phyloP scores from a whole-genome alignment of 192 early-diverging fungal genomes.

The Coemansia sp. region DNA sequence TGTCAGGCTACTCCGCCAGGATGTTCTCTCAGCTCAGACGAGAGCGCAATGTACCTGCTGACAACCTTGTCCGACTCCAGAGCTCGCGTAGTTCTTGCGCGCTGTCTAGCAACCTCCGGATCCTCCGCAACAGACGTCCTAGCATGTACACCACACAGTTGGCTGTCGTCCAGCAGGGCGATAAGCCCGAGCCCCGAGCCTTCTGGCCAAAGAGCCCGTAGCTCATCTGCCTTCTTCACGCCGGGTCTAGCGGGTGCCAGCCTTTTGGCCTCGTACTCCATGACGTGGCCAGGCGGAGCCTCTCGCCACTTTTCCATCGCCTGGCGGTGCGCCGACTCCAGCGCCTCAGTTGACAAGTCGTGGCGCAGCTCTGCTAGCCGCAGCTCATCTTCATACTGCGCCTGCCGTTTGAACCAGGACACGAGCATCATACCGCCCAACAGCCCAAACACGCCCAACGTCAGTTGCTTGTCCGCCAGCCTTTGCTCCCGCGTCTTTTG shows the following conservation, averaged over 20 bases:
- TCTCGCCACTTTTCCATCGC: slow-evolving; percentile 40
- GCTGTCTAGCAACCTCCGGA: slow-evolving; percentile 4
- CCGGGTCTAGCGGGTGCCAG: slow-evolving; percentile 12
- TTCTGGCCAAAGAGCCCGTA: slow-evolving; percentile 34
- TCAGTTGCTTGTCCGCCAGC: slow-evolving; percentile 8
- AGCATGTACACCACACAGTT: slow-evolving; percentile 37
- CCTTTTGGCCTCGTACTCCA: slow-evolving; percentile 34
- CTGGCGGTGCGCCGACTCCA: slow-evolving; percentile 27
- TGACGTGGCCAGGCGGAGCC: slow-evolving; percentile 29
- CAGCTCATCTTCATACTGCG: slow-evolving; percentile 18
- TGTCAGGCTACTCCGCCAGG: neutral
- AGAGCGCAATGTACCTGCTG: slow-evolving; percentile 20
- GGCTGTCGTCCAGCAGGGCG: slow-evolving; percentile 33
- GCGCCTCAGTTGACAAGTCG: neutral
- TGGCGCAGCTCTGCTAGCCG: slow-evolving; percentile 11
- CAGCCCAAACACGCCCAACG: slow-evolving; percentile 30
- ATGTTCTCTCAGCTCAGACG: neutral
- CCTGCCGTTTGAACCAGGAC: slow-evolving; percentile 8
- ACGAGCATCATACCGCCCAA: slow-evolving; percentile 23
- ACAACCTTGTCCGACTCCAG: slow-evolving; percentile 32
- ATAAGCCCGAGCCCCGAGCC: slow-evolving; percentile 44
- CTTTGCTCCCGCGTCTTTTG: slow-evolving; percentile 9
- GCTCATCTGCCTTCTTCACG: slow-evolving; percentile 17
- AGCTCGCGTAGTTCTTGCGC: slow-evolving; percentile 16
- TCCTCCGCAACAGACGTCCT: slow-evolving; percentile 20